These are phyloP conservation scores for Talaromyces pinophilus DNA, from an alignment of 2,329 filamentous ascomycete genomes.

Conservation along the genomic window DNA sequence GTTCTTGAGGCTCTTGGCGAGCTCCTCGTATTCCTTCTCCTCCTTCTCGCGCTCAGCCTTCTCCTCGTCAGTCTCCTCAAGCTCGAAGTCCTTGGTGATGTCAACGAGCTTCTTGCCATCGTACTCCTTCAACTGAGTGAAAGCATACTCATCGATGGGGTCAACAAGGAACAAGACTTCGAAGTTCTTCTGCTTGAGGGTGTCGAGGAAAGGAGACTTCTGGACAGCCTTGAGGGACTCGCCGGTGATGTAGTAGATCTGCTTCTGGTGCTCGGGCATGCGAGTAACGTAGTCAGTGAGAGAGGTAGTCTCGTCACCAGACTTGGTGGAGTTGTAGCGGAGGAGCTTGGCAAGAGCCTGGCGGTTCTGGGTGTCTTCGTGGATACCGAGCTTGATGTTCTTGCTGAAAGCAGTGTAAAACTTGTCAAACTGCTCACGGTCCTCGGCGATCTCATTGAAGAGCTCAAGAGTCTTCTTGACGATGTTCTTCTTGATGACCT, in stretches of 20 bases:
- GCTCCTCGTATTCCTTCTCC: slow-evolving; percentile 96
- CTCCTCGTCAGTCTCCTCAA: slow-evolving; percentile 99
- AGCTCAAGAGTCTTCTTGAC: slow-evolving; percentile 99
- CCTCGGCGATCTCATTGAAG: slow-evolving; percentile 98
- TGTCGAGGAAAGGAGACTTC: slow-evolving; percentile 98
- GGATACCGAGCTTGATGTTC: slow-evolving; percentile 99
- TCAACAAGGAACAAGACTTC: slow-evolving; percentile 99
- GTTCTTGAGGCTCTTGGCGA: slow-evolving; percentile 98
- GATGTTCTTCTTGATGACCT: slow-evolving; percentile 99
- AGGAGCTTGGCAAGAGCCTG: slow-evolving; percentile 91
- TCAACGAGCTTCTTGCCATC: slow-evolving; percentile 99
- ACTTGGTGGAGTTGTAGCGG: slow-evolving; percentile 98
- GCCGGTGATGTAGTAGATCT: slow-evolving; percentile 99
- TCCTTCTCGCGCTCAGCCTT: slow-evolving; percentile 92
- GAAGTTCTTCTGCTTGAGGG: slow-evolving; percentile 98
- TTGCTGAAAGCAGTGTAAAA: slow-evolving; percentile 99
- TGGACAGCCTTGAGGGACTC: slow-evolving; percentile 97
- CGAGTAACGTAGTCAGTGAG: slow-evolving; percentile 97
- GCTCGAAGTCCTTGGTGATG: slow-evolving; percentile 99
- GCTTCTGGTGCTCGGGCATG: slow-evolving; percentile 99
- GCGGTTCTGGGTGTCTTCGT: slow-evolving; percentile 99
- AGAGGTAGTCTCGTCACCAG: slow-evolving; percentile 91
- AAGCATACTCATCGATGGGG: slow-evolving; percentile 98
- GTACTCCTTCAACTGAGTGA: slow-evolving; percentile 99
- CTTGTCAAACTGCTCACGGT: slow-evolving; percentile 99